Conservation (phyloP, 1,139 yeast genomes). For the Kodamaea arcana region DNA sequence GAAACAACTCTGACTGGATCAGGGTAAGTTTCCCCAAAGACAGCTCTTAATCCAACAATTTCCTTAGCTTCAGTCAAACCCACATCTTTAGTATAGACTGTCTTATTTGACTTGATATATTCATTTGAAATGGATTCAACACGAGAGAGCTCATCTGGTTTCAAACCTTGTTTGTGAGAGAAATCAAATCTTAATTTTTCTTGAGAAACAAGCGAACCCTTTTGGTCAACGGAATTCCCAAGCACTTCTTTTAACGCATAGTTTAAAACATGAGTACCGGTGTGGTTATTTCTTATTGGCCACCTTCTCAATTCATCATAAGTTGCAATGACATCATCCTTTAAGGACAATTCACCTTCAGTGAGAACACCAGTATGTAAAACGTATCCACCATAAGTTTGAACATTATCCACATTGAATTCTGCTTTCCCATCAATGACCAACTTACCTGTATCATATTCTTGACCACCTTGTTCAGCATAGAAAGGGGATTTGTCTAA, state of each 20-base stretch:
- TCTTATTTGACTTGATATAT: slow-evolving; percentile 63
- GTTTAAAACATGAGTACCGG: slow-evolving; percentile 95
- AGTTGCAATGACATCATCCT: slow-evolving; percentile 75
- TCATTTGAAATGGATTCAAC: slow-evolving; percentile 75
- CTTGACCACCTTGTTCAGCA: slow-evolving; percentile 99
- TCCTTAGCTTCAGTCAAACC: slow-evolving; percentile 64
- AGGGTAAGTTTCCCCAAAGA: slow-evolving; percentile 97
- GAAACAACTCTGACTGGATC: slow-evolving; percentile 98
- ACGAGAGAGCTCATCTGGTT: slow-evolving; percentile 62
- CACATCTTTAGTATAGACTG: slow-evolving; percentile 82
- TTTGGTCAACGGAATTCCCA: slow-evolving; percentile 89
- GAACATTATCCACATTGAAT: slow-evolving; percentile 87
- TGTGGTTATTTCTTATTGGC: slow-evolving; percentile 96
- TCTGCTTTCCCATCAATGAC: slow-evolving; percentile 86
- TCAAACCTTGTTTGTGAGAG: slow-evolving; percentile 80
- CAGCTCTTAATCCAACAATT: slow-evolving; percentile 89
- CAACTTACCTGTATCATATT: slow-evolving; percentile 88
- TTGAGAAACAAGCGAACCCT: slow-evolving; percentile 93
- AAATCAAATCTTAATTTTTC: slow-evolving; percentile 96
- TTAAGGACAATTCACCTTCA: slow-evolving; percentile 69
- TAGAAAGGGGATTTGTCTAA: slow-evolving; percentile 91
- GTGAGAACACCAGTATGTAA: slow-evolving; percentile 84
- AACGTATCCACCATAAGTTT: slow-evolving; percentile 89
- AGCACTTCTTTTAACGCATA: slow-evolving; percentile 80
- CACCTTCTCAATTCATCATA: slow-evolving; percentile 92